Evolutionary conservation across 2,329 filamentous ascomycete genomes (phyloP).

Genomic region (Juglanconis juglandina): DNA sequence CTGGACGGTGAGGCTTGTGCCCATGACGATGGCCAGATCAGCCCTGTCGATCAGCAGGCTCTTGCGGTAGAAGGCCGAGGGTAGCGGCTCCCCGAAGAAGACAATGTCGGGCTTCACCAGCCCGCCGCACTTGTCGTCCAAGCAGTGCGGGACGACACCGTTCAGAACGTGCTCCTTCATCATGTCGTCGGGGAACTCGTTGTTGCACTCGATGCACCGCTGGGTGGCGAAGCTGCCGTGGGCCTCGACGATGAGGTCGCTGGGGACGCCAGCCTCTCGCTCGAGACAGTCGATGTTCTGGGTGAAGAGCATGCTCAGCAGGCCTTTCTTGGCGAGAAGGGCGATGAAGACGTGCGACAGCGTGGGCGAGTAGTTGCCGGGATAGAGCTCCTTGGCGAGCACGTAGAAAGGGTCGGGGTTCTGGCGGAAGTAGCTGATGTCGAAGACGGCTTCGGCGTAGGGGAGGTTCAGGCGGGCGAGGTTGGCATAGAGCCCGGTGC

Average conservation of each 20-base stretch:
- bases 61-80: conserved; percentile 61
- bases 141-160: conserved; percentile 69
- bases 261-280: conserved; percentile 77
- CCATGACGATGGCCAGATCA: conserved; percentile 51
- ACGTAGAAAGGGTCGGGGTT: conserved; percentile 90
- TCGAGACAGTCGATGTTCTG: conserved; percentile 98
- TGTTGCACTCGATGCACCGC: conserved; percentile 84
- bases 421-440: conserved; percentile 80
- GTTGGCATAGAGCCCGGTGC: conserved; percentile 91
- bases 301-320: conserved; percentile 84
- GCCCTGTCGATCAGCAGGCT: conserved; percentile 43
- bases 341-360: conserved; percentile 86
- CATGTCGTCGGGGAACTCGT: conserved; percentile 64
- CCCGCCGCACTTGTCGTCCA: conserved; percentile 60
- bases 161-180: conserved; percentile 69
- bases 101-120: conserved; percentile 93
- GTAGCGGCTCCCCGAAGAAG: conserved; percentile 73
- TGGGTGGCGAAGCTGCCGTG: conserved; percentile 94
- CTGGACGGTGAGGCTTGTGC: conserved; percentile 82
- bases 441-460: conserved; percentile 89
- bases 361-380: conserved; percentile 83
- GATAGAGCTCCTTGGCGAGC: conserved; percentile 87
- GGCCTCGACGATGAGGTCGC: conserved; percentile 81
- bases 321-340: conserved; percentile 72
- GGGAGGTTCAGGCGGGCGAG: conserved; percentile 81